Evolutionary conservation across 169 alveolate genomes (phyloP).

Genomic region (Hepatocystis sp.): DNA sequence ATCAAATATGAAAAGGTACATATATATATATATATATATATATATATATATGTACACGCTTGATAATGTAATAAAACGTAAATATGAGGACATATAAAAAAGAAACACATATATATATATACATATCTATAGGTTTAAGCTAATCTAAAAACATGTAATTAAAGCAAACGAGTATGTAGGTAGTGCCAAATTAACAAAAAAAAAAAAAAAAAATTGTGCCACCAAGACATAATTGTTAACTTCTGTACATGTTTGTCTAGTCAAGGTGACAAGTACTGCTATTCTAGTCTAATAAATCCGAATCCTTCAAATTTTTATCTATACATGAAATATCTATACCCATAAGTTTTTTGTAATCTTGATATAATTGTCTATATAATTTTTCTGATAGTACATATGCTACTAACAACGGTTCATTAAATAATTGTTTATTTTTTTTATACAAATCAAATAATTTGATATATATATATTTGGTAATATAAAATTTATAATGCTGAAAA

Average conservation of each 20-base stretch:
- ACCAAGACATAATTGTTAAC: too few species aligned
- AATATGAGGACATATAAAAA: not conserved
- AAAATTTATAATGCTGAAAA: constrained; percentile 71
- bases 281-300: constrained; percentile 24
- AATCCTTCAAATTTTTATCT: constrained; percentile 26
- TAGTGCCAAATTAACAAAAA: too few species aligned
- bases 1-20: too few species aligned
- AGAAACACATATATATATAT: constrained; percentile 6
- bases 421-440: constrained; percentile 40
- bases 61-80: not conserved
- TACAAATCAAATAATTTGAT: constrained; percentile 18
- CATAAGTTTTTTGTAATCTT: constrained; percentile 48
- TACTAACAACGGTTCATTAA: constrained; percentile 58
- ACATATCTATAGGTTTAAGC: not conserved
- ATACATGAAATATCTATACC: constrained; percentile 68
- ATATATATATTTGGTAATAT: constrained; percentile 58
- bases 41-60: constrained; percentile 3
- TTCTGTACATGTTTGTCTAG: too few species aligned
- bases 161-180: too few species aligned
- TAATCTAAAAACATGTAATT: not conserved
- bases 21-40: constrained; percentile 7
- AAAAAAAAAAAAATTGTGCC: too few species aligned
- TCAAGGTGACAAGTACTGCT: too few species aligned
- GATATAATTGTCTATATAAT: constrained; percentile 32
- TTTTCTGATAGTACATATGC: constrained; percentile 55